Evolutionary conservation across 257 asterid species (phyloP).

Genomic region (Forsythia suspensa): DNA sequence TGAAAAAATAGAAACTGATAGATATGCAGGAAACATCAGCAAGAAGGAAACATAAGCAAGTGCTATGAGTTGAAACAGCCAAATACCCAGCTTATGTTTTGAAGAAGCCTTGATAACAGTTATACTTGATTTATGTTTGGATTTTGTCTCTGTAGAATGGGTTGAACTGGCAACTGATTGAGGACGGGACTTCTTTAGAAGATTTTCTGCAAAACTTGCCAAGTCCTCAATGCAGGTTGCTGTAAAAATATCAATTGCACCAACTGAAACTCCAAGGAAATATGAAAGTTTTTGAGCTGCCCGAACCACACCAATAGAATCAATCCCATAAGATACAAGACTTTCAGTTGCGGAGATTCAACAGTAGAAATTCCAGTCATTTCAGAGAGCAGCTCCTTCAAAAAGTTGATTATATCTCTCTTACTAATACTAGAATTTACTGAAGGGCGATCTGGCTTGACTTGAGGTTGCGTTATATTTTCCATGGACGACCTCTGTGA

Average conservation of each 20-base stretch:
- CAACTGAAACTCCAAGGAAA: conserved; percentile 53
- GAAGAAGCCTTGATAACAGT: conserved; percentile 26
- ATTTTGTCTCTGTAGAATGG: conserved; percentile 15
- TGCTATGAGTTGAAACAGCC: conserved; percentile 43
- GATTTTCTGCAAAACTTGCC: conserved; percentile 40
- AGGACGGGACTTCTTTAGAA: conserved; percentile 37
- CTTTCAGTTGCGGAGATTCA: conserved; percentile 48
- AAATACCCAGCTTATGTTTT: conserved; percentile 36
- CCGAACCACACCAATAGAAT: conserved; percentile 57
- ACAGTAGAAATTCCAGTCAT: conserved; percentile 43
- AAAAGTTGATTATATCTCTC: conserved; percentile 35
- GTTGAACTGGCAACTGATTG: conserved; percentile 11
- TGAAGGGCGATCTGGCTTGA: conserved; percentile 6
- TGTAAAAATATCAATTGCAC: conserved; percentile 61
- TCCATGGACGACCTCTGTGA: conserved; percentile 15
- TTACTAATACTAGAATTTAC: conserved; percentile 26
- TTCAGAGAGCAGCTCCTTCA: conserved; percentile 47
- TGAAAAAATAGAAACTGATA: conserved; percentile 36
- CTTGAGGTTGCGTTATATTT: conserved; percentile 11
- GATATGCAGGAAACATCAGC: conserved; percentile 47
- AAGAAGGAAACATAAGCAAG: conserved; percentile 48
- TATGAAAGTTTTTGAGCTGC: conserved; percentile 60
- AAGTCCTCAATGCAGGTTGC: conserved; percentile 61
- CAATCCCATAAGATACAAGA: conserved; percentile 53
- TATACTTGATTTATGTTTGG: conserved; percentile 15